Base-by-base conservation (phyloP, 2,329 filamentous ascomycete species). In the Penicillium sp. region DNA sequence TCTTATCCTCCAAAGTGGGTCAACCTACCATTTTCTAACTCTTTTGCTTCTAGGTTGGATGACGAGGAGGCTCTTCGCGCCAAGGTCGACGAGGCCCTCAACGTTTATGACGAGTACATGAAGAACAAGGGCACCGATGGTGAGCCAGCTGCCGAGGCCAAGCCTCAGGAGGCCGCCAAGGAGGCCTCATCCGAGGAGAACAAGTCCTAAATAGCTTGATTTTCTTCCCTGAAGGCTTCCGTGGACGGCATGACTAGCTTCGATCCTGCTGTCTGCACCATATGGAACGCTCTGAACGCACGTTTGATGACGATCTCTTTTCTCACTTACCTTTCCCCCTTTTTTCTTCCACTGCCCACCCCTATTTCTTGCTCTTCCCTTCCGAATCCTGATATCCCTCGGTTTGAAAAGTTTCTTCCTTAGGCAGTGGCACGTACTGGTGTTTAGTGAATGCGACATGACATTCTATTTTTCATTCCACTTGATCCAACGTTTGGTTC, bases 31-130 rank as follows among this genome's bases (percentile, higher is more conserved):
- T 46, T 38, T 54, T 39, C 55, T 64, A 49, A 61, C 34, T 8
- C n/a, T 43, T 18, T 46, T n/a, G 49, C 44, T 43, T 32, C 43
- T 56, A 95, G 90, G 56, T 89, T 95, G 59, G 88, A 91, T 68
- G 90, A 97, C 66, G 90, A 96, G 41, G 75, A 77, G 61, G 88
- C 90, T 68, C 85, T 98, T 51, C 88, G 89, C 69, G 82, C 85
- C 71, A 98, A 98, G 85, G 93, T 98, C 51, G 89, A 95, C 52
- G 93, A 98, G 78, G 93, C 93, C 59, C 86, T 98, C 68, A 88
- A 82, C 61, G 93, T 98, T 63, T 98, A 97, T 71, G 90, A 98
- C 67, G 93, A 98, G 74, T 98, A 98, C 73, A 85, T 97, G 76
- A 97, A 97, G 84, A 83, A 82, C 66, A 88, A 93, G 70, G 68